phyloP scores from a whole-genome alignment of 805 yeast genomes.

The Myxozyma nipponensis region DNA sequence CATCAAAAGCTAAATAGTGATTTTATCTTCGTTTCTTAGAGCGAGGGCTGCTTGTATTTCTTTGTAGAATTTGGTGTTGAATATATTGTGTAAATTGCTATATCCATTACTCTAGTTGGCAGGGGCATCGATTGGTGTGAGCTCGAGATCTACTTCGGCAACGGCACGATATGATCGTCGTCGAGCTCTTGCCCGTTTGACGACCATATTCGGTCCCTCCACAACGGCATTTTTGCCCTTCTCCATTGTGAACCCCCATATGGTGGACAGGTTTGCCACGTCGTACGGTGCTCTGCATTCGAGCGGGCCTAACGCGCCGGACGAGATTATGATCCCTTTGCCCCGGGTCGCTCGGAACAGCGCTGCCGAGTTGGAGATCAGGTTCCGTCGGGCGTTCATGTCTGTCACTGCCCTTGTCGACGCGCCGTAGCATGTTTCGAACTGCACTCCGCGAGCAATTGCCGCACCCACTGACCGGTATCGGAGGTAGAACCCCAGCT shows the following conservation, averaged over 20 bases:
- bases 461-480: constrained; percentile 85
- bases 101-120: too few species aligned
- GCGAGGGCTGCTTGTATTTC: too few species aligned
- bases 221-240: constrained; percentile 58
- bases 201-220: constrained; percentile 57
- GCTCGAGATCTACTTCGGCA: constrained; percentile 8
- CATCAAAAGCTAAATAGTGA: neutral
- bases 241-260: constrained; percentile 67
- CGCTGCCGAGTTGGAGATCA: constrained; percentile 68
- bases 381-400: constrained; percentile 48
- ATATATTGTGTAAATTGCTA: too few species aligned
- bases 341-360: constrained; percentile 76
- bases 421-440: constrained; percentile 70
- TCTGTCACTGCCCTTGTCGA: constrained; percentile 34
- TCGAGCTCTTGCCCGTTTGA: constrained; percentile 72
- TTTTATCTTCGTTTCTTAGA: neutral
- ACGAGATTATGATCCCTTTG: constrained; percentile 71
- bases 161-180: constrained; percentile 50
- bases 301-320: constrained; percentile 58
- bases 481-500: constrained; percentile 71
- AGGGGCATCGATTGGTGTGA: too few species aligned
- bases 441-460: constrained; percentile 70
- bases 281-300: constrained; percentile 68
- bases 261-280: constrained; percentile 56
- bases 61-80: too few species aligned